Evolutionary conservation across 192 early-diverging fungal genomes (phyloP), one percentile per base, ranked within the genome.

Genomic region (Lunasporangiospora selenospora): DNA sequence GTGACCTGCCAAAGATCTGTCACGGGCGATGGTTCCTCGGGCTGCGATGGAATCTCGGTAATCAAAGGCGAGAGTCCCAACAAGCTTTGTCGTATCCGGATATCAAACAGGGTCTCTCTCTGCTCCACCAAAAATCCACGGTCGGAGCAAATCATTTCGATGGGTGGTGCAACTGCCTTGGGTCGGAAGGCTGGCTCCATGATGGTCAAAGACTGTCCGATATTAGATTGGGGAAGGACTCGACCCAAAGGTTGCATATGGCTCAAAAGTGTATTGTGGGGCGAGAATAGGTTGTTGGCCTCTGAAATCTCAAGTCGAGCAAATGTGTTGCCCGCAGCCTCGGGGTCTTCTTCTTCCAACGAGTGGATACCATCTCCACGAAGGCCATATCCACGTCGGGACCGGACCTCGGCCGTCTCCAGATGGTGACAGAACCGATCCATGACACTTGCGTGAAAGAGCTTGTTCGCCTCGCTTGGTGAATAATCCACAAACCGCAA

Each of bases 81-180:
- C 5, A 83, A 62, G 16, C 66, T 44, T 19, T 73, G 61, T 24
- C 80, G 53, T 32, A 79, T 66, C 26, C 42, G 62, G 5, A 52
- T 39, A 52, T 86, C 64, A 64, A 86, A 86, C 40, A 82, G 24
- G 27, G 69, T 33, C 26, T 79, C 64, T 26, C 78, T 55, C 42
- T 85, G 77, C 21, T 89, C 85, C 41, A 76, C 77, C 11, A 77
- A 55, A 43, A 88, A 90, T n/a, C 79, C 79, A 18, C 77, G 75
- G 50, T 90, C 89, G 36, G 82, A 77, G 45, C 90, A 86, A 6
- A 90, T 53, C 24, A 86, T 50, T 16, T 88, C 82, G 16, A 83
- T 79, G 1, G 90, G 87, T 10, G 88, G 85, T 11, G 91, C 81
- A 18, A 85, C 70, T 1, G 77, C 91, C 41, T 81, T 59, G 32